Base-by-base conservation (phyloP, 352 stramenopile genomes). In the Phytophthora tubulina region DNA sequence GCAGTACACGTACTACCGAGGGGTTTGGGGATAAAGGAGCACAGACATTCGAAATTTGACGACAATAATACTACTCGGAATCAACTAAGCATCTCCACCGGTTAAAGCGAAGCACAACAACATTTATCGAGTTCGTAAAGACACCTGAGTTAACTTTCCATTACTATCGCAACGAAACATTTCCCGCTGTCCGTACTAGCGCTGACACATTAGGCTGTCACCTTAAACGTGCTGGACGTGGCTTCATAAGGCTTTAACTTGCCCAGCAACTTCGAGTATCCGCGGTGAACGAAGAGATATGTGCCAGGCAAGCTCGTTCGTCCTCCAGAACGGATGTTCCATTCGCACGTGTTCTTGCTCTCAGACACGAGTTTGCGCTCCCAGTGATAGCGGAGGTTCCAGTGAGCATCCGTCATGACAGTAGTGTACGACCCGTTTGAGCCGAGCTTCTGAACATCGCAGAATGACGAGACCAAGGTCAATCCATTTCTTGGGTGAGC, bases 331-430 rank as follows among this genome's bases (percentile, higher is more conserved):
- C 81, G 77, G 67, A 27, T 27, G 21, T 27, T 27, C 21, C 21
- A 27, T 27, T 27, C 21, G 21, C 21, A 27, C 21, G 21, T 80
- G 49, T 71, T 81, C 50, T 80, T 82, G 59, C 80, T 87, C 50
- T 85, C 70, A 15, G 51, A 17, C 17, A 70, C 15, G 17, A 73
- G 52, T 30, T 73, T 44, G 15, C 70, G 61, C 15, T 65, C 44
- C 80, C 79, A 89, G 17, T 64, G 48, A 62, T 76, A 87, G 30
- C 81, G 81, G 14, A 87, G 36, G 33, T 87, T 79, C 82, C 82
- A 90, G 52, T 91, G 77, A 1, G 69, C 72, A 50, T 91, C 84
- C 1, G 74, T 86, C 70, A 88, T 61, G n/a, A 81, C 46, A 6
- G 65, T 84, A n/a, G 54, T 27, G 51, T 67, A 90, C 15, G 42